Base-by-base conservation (phyloP, 768 basidiomycete genomes). In the Clitopilus hobsonii region DNA sequence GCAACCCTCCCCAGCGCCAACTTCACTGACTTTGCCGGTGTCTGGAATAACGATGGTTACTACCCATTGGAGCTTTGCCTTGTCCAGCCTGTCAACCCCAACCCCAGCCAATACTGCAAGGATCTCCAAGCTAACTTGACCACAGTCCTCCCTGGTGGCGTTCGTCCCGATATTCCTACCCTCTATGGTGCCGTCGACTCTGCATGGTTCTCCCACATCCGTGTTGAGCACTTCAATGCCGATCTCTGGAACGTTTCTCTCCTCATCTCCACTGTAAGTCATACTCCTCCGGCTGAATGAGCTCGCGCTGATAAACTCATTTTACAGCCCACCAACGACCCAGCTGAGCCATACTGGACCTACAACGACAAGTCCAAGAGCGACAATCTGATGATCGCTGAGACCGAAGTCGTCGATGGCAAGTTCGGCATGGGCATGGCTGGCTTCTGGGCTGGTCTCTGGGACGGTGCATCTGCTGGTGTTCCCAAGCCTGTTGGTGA, bases 261-360 rank as follows among this genome's bases (percentile, higher is more conserved):
- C 18, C 30, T 51, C 26, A 51, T 32, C 49, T 28, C 49, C n/a
- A 32, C 30, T 32, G 30, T 32, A 18, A 27, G 49, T 36, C 49
- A n/a, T 28, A 7, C 11, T 28, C 14, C 24, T 26, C 22, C n/a
- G 10, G 5, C n/a, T 28, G 14, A 8, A 8, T 32, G 25, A 32
- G 13, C 24, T 27, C 7, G 29, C 18, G 29, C 26, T 51, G 25
- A 27, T 27, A 10, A 7, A 28, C 22, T 27, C 27, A 2, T 6
- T 20, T 23, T 18, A 3, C 49, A 66, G 63, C 55, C 59, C 23
- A 66, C 60, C 16, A 47, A 55, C 10, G 58, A 66, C 30, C 26
- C 58, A 23, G 56, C 60, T 2, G 56, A 62, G 20, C 58, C 63
- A 24, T 66, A 53, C 38, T 68, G 67, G 67, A 58, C 63, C 1